Base-by-base conservation (phyloP, 1,284 basidiomycete genomes). In the Puccinia polysora region DNA sequence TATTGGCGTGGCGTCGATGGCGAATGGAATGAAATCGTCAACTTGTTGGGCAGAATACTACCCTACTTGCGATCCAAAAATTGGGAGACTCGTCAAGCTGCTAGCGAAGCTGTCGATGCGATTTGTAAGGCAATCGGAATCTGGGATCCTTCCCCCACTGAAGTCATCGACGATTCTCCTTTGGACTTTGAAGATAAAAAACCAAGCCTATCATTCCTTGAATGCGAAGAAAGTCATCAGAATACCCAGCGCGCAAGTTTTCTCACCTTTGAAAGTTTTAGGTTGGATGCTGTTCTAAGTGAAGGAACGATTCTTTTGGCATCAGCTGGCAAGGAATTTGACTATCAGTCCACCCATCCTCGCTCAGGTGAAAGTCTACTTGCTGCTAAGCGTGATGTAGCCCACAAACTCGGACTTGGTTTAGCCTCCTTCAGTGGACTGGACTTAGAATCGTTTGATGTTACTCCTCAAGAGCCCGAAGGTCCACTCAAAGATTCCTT, bases 41-140 rank as follows among this genome's bases (percentile, higher is more conserved):
- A 88, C 32, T 89, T 93, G 12, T 86, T 91, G 58, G 88, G 88
- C 40, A 84, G 89, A 77, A 90, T 95, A 75, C 82, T 95, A 43
- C 92, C 92, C 7, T 91, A 85, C 78, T 82, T 95, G 4, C 89
- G 92, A 78, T 93, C 90, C 55, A 90, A 88, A 81, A 90, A 87
- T 45, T 87, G 87, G 77, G 91, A 96, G 75, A 92, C 92, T 0
- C 86, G 91, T 67, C 85, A 86, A 1, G 89, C 92, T 0, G 90
- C 91, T 2, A 89, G 90, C 0, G 85, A 86, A 65, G 90, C 92
- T 1, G 84, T 95, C 62, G 91, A 89, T 0, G 88, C 90, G 75
- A 91, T 95, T 75, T 92, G 89, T 77, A 83, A 86, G 12, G 85
- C 90, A 18, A 87, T 90, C 5, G 91, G 91, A 1, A 81, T 90